Base-by-base conservation (phyloP, 306 rosid species). In the Rosa lucieae region DNA sequence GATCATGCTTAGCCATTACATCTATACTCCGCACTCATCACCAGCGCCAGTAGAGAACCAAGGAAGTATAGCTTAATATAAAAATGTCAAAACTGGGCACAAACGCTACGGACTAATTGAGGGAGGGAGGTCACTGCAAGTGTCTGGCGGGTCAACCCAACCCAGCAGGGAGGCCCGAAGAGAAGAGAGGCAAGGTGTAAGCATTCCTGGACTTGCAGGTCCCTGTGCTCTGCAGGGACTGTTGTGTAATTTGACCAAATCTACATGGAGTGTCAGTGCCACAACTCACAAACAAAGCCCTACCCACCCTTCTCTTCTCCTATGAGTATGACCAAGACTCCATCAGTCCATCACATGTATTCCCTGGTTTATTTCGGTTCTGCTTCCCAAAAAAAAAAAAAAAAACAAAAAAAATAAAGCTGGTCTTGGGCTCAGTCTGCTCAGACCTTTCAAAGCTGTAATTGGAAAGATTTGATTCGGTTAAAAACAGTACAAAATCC, bases 391-490 rank as follows among this genome's bases (percentile, higher is more conserved):
- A 40, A 17, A 13, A 73, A 35, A 52, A 1, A 75, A 23, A 8
- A 8, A n/a, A 20, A 39, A 29, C n/a, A 42, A 23, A 3, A 47
- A 46, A 26, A 10, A 32, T 6, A n/a, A n/a, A 12, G 29, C 63
- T 5, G 21, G 63, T 23, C 11, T 18, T 76, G 13, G 77, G 35
- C 21, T 10, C 23, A 23, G 59, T 42, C 43, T 26, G 23, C 42
- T 13, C 29, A 12, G 68, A 35, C 61, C 53, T 58, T 20, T 42
- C 53, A 40, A 72, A 40, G 73, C 78, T 63, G 62, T 63, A n/a
- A 49, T 8, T 62, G 73, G 73, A 77, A 77, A 51, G 14, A 71
- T 70, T 74, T 74, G 68, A 56, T 59, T 75, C 55, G 29, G 52
- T 52, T 77, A 62, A 23, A 74, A 81, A 35, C 46, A 20, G 78